A percentile compares a stretch with the other conserved stretches of the same genome.
Conservation (phyloP, 31 red algal genomes). For the Odonthalia washingtoniensis region DNA sequence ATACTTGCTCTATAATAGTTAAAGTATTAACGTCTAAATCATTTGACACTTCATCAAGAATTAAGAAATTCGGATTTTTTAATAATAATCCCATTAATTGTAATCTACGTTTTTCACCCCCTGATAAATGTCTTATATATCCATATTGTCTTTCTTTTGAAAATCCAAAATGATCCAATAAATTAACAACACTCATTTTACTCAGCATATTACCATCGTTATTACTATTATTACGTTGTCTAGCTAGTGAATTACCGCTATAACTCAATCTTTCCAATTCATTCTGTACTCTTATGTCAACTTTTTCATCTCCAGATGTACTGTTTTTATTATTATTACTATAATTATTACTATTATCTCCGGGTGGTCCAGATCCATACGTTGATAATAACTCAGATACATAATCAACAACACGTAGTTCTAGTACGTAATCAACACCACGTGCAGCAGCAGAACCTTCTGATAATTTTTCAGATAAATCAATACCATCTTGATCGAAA, state of each 20-base stretch:
- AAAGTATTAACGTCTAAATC: constrained; percentile 93
- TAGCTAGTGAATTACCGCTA: constrained; percentile 25
- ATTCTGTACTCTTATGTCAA: constrained; percentile 12
- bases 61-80: constrained; percentile 84
- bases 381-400: constrained; percentile 61
- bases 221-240: not conserved
- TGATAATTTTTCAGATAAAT: constrained; percentile 40
- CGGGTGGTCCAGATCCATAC: not conserved
- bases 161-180: constrained; percentile 88
- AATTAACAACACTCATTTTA: constrained; percentile 33
- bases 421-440: not conserved
- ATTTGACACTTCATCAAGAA: constrained; percentile 94
- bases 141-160: constrained; percentile 51
- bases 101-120: constrained; percentile 83
- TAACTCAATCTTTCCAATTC: constrained; percentile 57
- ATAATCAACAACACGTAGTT: constrained; percentile 72
- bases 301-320: not conserved
- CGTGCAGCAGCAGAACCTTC: constrained; percentile 26
- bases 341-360: not conserved
- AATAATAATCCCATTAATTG: constrained; percentile 76
- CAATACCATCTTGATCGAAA: constrained; percentile 85
- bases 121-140: constrained; percentile 63
- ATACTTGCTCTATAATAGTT: constrained; percentile 77
- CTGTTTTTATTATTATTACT: not conserved
- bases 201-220: constrained; percentile 41